phyloP scores from a whole-genome alignment of 345 rosid species.

The Arabis alpina region DNA sequence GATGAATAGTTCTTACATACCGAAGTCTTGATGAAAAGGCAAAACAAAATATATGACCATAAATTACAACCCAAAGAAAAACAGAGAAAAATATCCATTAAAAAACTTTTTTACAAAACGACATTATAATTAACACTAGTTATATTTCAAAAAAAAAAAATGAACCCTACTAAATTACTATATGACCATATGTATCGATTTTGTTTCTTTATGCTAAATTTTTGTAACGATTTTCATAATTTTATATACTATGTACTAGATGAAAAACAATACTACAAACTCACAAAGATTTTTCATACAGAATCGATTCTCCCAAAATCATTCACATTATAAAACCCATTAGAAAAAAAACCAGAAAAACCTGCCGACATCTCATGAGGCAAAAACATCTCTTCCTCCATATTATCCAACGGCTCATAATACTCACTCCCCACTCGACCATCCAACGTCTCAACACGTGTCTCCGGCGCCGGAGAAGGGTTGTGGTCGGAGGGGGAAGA shows the following conservation, averaged over 20 bases:
- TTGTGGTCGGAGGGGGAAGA: slow-evolving; percentile 31
- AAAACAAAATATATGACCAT: too few relatives aligned
- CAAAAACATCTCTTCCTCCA: slow-evolving; percentile 38
- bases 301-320: slow-evolving; percentile 42
- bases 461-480: slow-evolving; percentile 41
- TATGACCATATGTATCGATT: too few relatives aligned
- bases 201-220: not conserved
- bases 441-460: slow-evolving; percentile 31
- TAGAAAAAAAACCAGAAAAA: slow-evolving; percentile 40
- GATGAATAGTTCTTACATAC: too few relatives aligned
- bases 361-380: slow-evolving; percentile 41
- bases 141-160: too few relatives aligned
- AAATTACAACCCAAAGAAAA: too few relatives aligned
- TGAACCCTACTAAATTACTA: too few relatives aligned
- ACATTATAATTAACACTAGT: too few relatives aligned
- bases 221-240: slow-evolving; percentile 12
- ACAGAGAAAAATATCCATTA: too few relatives aligned
- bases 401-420: slow-evolving; percentile 36
- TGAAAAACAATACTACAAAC: slow-evolving; percentile 24
- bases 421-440: not conserved
- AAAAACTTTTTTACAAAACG: too few relatives aligned
- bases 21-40: too few relatives aligned
- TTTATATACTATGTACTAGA: slow-evolving; percentile 19
- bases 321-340: slow-evolving; percentile 40
- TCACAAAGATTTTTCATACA: slow-evolving; percentile 1